Conservation (phyloP, 192 early-diverging fungal genomes). For the Irineochytrium annulatum region DNA sequence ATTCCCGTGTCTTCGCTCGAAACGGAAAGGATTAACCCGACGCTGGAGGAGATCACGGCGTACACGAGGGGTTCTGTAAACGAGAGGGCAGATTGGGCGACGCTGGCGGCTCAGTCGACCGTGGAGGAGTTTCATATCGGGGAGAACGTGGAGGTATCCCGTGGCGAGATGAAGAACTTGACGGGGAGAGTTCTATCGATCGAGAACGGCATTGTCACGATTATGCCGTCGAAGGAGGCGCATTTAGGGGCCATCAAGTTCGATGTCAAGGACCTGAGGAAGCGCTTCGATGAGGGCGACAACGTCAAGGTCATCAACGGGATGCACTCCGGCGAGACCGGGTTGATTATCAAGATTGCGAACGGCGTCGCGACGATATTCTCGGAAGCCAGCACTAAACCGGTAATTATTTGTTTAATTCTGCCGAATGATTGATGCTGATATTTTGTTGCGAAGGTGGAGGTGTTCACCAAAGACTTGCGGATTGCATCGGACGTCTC, state of each 20-base stretch:
- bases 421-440: background rate
- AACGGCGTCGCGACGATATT: constrained; percentile 76
- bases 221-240: constrained; percentile 41
- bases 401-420: constrained; percentile 18
- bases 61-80: constrained; percentile 75
- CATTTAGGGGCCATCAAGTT: constrained; percentile 9
- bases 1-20: constrained; percentile 45
- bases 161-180: constrained; percentile 78
- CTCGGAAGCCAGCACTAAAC: constrained; percentile 56
- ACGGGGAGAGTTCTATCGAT: constrained; percentile 73
- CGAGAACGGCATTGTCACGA: constrained; percentile 65
- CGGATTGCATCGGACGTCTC: constrained; percentile 71
- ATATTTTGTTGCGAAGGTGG: constrained; percentile 43
- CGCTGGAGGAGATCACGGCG: constrained; percentile 85
- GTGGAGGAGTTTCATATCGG: constrained; percentile 56
- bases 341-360: constrained; percentile 82
- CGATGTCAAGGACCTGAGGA: constrained; percentile 67
- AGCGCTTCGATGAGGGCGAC: constrained; percentile 88
- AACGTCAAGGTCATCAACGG: constrained; percentile 92
- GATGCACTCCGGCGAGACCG: constrained; percentile 76
- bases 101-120: constrained; percentile 12
- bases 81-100: constrained; percentile 40
- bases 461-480: constrained; percentile 88
- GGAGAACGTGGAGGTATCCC: constrained; percentile 80
- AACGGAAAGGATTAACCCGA: constrained; percentile 72